A percentile compares a stretch with the other conserved stretches of the same genome.
phyloP scores from a whole-genome alignment of 2,329 filamentous ascomycete genomes.

The Microthyrium microscopicum region DNA sequence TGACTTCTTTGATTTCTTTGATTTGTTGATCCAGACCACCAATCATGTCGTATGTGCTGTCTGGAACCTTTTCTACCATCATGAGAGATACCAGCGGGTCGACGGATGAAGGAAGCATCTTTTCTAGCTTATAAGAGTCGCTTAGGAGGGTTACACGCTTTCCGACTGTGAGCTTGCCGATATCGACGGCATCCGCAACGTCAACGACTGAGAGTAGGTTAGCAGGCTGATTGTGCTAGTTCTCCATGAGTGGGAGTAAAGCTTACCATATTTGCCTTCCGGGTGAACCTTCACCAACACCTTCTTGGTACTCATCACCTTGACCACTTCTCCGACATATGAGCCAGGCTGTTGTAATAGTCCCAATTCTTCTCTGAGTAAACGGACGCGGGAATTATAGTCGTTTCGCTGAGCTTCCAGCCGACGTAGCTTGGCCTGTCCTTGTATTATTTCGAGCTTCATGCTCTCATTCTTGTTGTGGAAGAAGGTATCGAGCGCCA shows the following conservation, averaged over 20 bases:
- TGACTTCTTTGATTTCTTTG: slow-evolving; percentile 99
- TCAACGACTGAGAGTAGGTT: slow-evolving; percentile 57
- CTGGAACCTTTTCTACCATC: slow-evolving; percentile 99
- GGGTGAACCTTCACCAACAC: slow-evolving; percentile 97
- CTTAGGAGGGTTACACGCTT: slow-evolving; percentile 95
- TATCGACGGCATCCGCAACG: slow-evolving; percentile 84
- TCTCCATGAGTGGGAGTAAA: background rate
- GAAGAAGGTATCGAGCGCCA: slow-evolving; percentile 99
- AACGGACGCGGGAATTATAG: slow-evolving; percentile 93
- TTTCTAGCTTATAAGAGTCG: slow-evolving; percentile 96
- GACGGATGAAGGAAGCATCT: slow-evolving; percentile 94
- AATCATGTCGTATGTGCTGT: slow-evolving; percentile 99
- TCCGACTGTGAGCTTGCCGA: slow-evolving; percentile 86
- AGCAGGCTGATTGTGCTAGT: background rate
- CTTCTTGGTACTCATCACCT: slow-evolving; percentile 99
- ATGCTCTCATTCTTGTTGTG: slow-evolving; percentile 99
- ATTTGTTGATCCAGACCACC: slow-evolving; percentile 97
- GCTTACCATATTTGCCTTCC: slow-evolving; percentile 95
- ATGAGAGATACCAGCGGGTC: slow-evolving; percentile 97
- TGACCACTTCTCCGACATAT: slow-evolving; percentile 98
- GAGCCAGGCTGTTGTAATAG: slow-evolving; percentile 93
- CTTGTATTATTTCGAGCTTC: slow-evolving; percentile 99
- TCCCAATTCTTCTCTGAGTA: slow-evolving; percentile 88
- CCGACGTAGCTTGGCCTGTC: slow-evolving; percentile 83
- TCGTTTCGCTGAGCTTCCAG: slow-evolving; percentile 97